Base-by-base conservation (phyloP, 1,284 basidiomycete species). In the Uromyces viciae-fabae region DNA sequence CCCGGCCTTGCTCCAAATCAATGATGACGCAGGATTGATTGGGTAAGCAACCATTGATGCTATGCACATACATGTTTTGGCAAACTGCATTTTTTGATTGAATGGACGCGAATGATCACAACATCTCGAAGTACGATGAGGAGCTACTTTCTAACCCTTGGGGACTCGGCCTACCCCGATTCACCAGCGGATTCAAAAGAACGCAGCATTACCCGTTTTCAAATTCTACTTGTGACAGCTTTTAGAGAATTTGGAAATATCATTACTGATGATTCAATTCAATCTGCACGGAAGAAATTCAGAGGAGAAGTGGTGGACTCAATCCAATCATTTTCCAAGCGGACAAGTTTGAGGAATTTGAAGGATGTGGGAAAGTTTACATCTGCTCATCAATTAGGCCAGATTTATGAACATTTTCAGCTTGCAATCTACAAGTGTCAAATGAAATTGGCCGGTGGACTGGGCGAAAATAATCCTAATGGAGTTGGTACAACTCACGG, bases 21-120 rank as follows among this genome's bases (percentile, higher is more conserved):
- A 96, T 83, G 97, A 99, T 86, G 97, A 99, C 84, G 97, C 97
- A 14, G 93, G 92, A 75, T 98, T 99, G 87, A 92, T 99, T 87
- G 94, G 92, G 93, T 94, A 85, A 80, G 89, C 84, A 31, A 33
- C 19, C 36, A 75, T 54, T 4, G 17, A 76, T 36, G 19, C 38
- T 28, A 2, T 15, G n/a, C 62, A 8, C 2, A 56, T 28, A 82
- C 49, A 46, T 52, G 62, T 11, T 25, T 22, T n/a, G 22, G 64
- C 68, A 38, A 14, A 38, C 17, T 81, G 60, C 81, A 49, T 25
- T 66, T 49, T 64, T 66, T 81, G 36, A 81, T 52, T 56, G 31
- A 33, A 71, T 33, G 28, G 36, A 49, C 46, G 25, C 31, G 8
- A 2, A 42, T 43, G 40, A 64, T 69, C 9, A 1, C 9, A 14